Evolutionary conservation across 2,329 filamentous ascomycete species (phyloP).

Genomic region (Nemania sp.): DNA sequence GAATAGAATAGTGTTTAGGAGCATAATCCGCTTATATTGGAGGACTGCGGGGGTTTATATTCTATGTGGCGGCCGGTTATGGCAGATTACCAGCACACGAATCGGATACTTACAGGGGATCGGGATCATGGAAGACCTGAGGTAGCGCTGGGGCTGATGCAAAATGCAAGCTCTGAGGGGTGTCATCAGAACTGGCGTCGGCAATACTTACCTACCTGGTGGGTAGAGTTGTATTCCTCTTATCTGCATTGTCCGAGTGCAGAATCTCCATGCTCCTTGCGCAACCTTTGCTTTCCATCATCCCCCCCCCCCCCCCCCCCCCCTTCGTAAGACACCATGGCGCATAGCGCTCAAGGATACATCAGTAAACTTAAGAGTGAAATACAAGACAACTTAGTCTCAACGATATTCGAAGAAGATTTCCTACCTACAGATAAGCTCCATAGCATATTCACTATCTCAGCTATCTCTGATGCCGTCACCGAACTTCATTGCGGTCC

Average conservation of each 20-base stretch:
- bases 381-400: background rate
- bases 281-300: background rate
- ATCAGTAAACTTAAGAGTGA: background rate
- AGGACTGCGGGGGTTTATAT: background rate
- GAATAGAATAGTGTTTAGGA: background rate
- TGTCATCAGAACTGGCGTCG: too few species aligned
- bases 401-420: background rate
- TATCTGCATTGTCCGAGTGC: too few species aligned
- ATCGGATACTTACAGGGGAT: too few species aligned
- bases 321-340: background rate
- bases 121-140: background rate
- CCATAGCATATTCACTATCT: background rate
- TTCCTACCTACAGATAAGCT: slow-evolving; percentile 10
- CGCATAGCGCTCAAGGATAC: background rate
- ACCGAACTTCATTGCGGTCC: slow-evolving; percentile 1
- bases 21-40: background rate
- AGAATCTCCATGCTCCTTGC: background rate
- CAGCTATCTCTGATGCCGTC: background rate
- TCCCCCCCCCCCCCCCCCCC: background rate
- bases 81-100: slow-evolving; percentile 5
- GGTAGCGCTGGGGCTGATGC: background rate
- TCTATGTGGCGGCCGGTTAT: background rate
- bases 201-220: too few species aligned
- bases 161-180: background rate
- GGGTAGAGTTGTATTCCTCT: too few species aligned